phyloP scores from a whole-genome alignment of 2,329 filamentous ascomycete species.

The Colletotrichum incanum region DNA sequence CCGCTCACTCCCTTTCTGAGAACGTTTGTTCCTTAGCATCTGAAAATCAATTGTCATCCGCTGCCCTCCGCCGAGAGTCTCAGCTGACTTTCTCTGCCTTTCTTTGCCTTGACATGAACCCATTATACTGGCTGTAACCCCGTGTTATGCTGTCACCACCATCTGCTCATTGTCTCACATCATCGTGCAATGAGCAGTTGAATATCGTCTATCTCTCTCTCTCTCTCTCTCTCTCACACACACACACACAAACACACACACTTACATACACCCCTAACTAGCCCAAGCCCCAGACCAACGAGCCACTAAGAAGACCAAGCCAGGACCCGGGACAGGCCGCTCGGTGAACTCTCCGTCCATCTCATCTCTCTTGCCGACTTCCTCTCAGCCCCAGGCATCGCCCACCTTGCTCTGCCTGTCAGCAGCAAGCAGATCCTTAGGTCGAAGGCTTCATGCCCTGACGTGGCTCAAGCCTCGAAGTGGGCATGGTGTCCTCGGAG shows the following conservation, averaged over 20 bases:
- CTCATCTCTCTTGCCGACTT: neutral
- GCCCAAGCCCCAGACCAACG: neutral
- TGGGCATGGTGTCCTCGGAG: neutral
- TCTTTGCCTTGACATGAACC: neutral
- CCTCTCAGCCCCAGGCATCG: neutral
- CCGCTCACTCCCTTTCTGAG: neutral
- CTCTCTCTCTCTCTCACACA: no score
- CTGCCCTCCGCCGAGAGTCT: neutral
- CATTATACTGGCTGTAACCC: neutral
- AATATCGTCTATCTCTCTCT: neutral
- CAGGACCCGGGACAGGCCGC: conserved; percentile 19
- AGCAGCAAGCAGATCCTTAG: neutral
- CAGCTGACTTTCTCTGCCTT: conserved; percentile 6
- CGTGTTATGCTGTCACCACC: neutral
- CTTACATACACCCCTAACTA: neutral
- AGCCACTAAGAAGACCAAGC: neutral
- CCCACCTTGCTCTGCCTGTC: conserved; percentile 1
- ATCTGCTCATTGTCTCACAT: neutral
- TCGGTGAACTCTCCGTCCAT: conserved; percentile 27
- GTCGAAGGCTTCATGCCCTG: neutral
- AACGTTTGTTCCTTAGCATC: neutral
- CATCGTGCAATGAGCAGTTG: neutral
- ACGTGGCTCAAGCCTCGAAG: neutral
- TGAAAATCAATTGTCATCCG: neutral
- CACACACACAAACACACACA: no score